A percentile compares a stretch with the other conserved stretches of the same genome.
These are phyloP conservation scores for Reticulascus tulasneorum DNA, from an alignment of 2,329 filamentous ascomycete genomes.

Conservation along the genomic window DNA sequence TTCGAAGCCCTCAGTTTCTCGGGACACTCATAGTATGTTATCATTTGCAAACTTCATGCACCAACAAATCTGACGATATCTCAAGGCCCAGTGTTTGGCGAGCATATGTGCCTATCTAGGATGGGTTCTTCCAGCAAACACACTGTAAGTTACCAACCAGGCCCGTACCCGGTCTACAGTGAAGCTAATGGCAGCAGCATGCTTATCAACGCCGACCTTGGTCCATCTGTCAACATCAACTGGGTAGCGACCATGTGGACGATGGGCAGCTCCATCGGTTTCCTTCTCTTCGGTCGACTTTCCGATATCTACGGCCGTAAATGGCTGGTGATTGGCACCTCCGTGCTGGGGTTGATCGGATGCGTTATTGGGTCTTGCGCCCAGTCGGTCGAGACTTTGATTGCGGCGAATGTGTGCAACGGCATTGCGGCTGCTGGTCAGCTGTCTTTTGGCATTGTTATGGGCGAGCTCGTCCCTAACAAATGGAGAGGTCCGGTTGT, in stretches of 20 bases:
- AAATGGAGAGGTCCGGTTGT: slow-evolving; percentile 32
- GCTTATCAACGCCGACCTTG: slow-evolving; percentile 28
- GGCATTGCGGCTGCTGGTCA: slow-evolving; percentile 36
- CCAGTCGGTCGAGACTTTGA: slow-evolving; percentile 29
- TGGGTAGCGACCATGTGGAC: slow-evolving; percentile 33
- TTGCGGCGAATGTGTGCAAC: slow-evolving; percentile 32
- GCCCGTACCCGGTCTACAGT: too few species aligned
- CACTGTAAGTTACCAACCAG: slow-evolving; percentile 21
- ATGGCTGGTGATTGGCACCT: slow-evolving; percentile 15
- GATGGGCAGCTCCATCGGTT: slow-evolving; percentile 32
- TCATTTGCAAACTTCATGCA: background rate
- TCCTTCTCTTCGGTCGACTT: slow-evolving; percentile 15
- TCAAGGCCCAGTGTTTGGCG: slow-evolving; percentile 26
- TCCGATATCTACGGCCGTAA: slow-evolving; percentile 9
- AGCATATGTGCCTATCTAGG: slow-evolving; percentile 29
- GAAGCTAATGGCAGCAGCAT: slow-evolving; percentile 11
- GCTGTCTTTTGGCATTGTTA: slow-evolving; percentile 35
- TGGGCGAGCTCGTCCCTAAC: slow-evolving; percentile 41
- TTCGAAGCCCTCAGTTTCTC: slow-evolving; percentile 33
- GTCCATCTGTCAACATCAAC: slow-evolving; percentile 24
- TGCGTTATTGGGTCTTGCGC: slow-evolving; percentile 32
- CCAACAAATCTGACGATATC: background rate
- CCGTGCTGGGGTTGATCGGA: slow-evolving; percentile 29
- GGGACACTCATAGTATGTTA: slow-evolving; percentile 31
- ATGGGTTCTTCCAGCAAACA: slow-evolving; percentile 32